These are phyloP conservation scores for Zalaria sp. DNA, from an alignment of 2,329 filamentous ascomycete genomes.

Conservation along the genomic window DNA sequence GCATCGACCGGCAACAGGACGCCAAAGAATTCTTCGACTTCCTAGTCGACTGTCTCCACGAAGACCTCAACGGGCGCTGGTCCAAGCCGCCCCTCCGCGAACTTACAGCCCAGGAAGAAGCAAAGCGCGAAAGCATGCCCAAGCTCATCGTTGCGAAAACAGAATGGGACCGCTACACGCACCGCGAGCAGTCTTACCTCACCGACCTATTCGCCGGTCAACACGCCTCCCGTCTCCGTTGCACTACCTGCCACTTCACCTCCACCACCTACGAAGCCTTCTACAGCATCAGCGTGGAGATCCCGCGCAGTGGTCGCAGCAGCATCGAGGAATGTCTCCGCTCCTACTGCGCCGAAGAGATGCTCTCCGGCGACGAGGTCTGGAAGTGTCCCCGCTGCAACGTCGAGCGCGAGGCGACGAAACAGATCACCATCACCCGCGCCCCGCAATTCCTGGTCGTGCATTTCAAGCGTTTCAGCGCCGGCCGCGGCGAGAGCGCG, in stretches of 20 bases:
- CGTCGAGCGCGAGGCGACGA: conserved; percentile 49
- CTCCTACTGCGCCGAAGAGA: conserved; percentile 55
- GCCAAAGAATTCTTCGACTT: conserved; percentile 83
- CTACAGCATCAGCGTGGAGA: conserved; percentile 57
- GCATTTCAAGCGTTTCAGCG: conserved; percentile 57
- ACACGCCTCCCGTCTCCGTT: conserved; percentile 47
- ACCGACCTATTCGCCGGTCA: conserved; percentile 67
- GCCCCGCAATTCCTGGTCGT: conserved; percentile 69
- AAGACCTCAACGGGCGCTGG: conserved; percentile 67
- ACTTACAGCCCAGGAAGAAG: conserved; percentile 46
- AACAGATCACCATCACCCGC: conserved; percentile 60
- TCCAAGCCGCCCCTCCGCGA: conserved; percentile 42
- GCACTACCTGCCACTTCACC: conserved; percentile 46
- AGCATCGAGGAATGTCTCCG: conserved; percentile 56
- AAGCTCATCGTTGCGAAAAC: conserved; percentile 52
- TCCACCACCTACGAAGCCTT: conserved; percentile 57
- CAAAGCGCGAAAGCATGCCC: conserved; percentile 44
- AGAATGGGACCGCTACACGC: conserved; percentile 60
- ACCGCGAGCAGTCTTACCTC: conserved; percentile 60
- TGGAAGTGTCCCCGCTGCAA: conserved; percentile 68
- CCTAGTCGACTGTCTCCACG: conserved; percentile 64
- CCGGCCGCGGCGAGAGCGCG: conserved; percentile 36
- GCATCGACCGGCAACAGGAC: conserved; percentile 70
- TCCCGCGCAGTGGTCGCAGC: conserved; percentile 44
- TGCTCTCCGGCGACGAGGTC: conserved; percentile 50